Conservation (phyloP, 164 flowering plant species). For the Magnolia kwangsiensis region DNA sequence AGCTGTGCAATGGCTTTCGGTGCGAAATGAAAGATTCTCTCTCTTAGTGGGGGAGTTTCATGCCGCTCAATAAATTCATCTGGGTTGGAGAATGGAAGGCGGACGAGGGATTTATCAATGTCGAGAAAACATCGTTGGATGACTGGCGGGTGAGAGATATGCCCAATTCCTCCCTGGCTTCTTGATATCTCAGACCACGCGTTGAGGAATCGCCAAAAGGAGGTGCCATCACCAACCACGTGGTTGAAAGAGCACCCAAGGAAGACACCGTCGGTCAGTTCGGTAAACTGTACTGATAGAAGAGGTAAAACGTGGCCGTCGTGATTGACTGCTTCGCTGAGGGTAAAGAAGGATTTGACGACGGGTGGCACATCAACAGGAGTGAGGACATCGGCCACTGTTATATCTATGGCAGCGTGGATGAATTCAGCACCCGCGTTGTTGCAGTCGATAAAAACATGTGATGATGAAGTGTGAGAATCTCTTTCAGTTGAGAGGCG, state of each 20-base stretch:
- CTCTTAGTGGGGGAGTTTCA: not conserved
- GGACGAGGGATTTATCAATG: not conserved
- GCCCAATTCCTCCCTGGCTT: not conserved
- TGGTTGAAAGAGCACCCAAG: conserved; percentile 54
- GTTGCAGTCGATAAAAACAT: conserved; percentile 21
- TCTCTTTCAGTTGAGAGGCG: conserved; percentile 14
- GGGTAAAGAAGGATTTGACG: conserved; percentile 47
- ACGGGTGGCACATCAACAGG: conserved; percentile 37
- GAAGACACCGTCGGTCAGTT: conserved; percentile 49
- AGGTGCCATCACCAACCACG: conserved; percentile 39
- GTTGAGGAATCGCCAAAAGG: conserved; percentile 55
- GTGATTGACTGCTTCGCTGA: conserved; percentile 39
- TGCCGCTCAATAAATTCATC: not conserved
- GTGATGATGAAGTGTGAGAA: not conserved
- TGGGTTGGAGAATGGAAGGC: not conserved
- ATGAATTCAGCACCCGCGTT: conserved; percentile 37
- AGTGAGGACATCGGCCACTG: conserved; percentile 31
- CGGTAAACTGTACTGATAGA: conserved; percentile 46
- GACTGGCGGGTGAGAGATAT: not conserved
- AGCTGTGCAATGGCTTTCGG: not conserved
- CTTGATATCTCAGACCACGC: conserved; percentile 40
- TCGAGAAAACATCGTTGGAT: not conserved
- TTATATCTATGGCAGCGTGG: conserved; percentile 30
- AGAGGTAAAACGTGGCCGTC: conserved; percentile 46
- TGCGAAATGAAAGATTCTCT: conserved; percentile 4